Conservation (phyloP, 2,329 filamentous ascomycete genomes). For the Colletotrichum lini region DNA sequence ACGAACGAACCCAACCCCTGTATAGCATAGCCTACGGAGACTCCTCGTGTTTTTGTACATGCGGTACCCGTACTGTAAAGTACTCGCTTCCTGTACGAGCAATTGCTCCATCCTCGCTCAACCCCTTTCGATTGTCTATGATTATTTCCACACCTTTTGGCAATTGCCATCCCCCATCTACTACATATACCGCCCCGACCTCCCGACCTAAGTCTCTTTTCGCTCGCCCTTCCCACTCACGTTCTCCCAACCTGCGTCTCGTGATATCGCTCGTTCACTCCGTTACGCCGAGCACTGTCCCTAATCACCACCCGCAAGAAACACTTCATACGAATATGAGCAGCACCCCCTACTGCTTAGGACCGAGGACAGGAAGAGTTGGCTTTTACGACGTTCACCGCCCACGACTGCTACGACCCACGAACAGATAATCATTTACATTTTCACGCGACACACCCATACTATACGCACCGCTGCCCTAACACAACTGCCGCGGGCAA, state of each 20-base stretch:
- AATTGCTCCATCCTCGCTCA: not conserved
- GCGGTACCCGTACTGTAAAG: no score
- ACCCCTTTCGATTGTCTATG: constrained; percentile 9
- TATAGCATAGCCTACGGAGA: constrained; percentile 12
- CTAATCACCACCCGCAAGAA: constrained; percentile 18
- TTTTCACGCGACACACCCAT: not conserved
- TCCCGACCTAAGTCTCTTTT: not conserved
- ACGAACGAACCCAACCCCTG: constrained; percentile 18
- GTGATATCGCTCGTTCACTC: constrained; percentile 8
- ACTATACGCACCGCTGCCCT: no score
- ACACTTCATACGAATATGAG: constrained; percentile 41
- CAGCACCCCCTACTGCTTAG: constrained; percentile 42
- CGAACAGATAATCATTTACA: constrained; percentile 32
- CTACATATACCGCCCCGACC: constrained; percentile 42
- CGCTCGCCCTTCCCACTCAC: constrained; percentile 7
- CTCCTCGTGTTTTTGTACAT: constrained; percentile 1
- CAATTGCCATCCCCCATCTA: constrained; percentile 5
- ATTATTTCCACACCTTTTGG: constrained; percentile 10
- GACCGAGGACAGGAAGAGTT: constrained; percentile 44
- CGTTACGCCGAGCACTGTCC: constrained; percentile 18
- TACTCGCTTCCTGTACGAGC: not conserved
- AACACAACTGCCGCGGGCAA: not conserved
- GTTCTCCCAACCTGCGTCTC: constrained; percentile 26
- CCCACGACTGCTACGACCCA: constrained; percentile 34
- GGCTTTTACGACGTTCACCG: constrained; percentile 34